Percentiles rank a stretch among this genome's conserved stretches.
phyloP scores from a whole-genome alignment of 495 filamentous ascomycete genomes.

The Penicillium parvum region DNA sequence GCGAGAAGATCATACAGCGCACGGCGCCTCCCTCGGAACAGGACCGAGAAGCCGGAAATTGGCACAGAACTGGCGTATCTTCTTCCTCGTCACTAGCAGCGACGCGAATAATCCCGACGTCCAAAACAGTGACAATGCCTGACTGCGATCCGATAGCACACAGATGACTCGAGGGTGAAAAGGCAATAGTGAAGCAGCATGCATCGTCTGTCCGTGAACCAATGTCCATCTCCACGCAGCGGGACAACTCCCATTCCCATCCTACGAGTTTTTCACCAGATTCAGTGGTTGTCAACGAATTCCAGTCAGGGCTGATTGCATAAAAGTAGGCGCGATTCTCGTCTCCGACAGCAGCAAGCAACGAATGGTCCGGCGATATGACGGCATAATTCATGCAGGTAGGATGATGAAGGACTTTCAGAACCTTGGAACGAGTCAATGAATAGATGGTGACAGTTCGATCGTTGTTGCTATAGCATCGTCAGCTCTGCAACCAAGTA shows the following conservation, averaged over 20 bases:
- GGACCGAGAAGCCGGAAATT: conserved; percentile 55
- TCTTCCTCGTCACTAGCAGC: conserved; percentile 33
- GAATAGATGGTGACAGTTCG: conserved; percentile 76
- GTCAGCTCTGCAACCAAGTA: conserved; percentile 5
- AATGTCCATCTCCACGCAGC: conserved; percentile 36
- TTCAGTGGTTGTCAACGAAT: conserved; percentile 40
- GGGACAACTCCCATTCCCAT: conserved; percentile 36
- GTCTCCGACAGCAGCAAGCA: conserved; percentile 83
- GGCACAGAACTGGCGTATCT: conserved; percentile 35
- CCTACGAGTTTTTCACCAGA: conserved; percentile 38
- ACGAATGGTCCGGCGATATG: conserved; percentile 79
- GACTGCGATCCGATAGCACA: conserved; percentile 70
- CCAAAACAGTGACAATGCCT: conserved; percentile 65
- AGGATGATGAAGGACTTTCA: conserved; percentile 66
- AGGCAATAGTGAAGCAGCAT: conserved; percentile 66
- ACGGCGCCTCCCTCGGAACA: conserved; percentile 68
- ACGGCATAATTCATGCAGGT: conserved; percentile 87
- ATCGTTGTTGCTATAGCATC: conserved; percentile 71
- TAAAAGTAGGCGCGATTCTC: conserved; percentile 81
- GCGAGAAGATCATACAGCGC: conserved; percentile 85
- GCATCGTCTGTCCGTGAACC: conserved; percentile 33
- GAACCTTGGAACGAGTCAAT: conserved; percentile 55
- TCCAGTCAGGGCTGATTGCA: conserved; percentile 37
- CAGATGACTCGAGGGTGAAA: conserved; percentile 61
- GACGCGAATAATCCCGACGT: conserved; percentile 48